These are phyloP conservation scores for Isochrysis galbana DNA, from an alignment of 78 protist species.

Conservation along the genomic window DNA sequence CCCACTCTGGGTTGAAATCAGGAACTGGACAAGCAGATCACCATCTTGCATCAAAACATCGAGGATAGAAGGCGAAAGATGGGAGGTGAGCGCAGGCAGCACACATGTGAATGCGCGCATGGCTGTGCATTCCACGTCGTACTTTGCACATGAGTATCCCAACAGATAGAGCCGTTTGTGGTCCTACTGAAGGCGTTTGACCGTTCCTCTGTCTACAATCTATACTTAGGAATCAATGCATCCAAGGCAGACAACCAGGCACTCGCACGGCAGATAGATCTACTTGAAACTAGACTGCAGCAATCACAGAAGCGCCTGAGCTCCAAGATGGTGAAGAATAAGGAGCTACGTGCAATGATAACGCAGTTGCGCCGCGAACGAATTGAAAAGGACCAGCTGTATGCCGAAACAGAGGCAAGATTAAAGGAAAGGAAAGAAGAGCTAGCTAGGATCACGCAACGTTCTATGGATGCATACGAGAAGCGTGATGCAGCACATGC, in stretches of 20 bases:
- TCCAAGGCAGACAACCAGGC: not conserved
- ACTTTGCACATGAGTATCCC: not conserved
- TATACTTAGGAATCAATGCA: too few relatives aligned
- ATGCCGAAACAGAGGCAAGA: constrained; percentile 66
- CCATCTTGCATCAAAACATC: not conserved
- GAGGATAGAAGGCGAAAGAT: constrained; percentile 38
- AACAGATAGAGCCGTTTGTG: not conserved
- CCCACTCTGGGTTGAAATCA: not conserved
- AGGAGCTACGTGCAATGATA: constrained; percentile 66
- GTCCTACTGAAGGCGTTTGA: not conserved
- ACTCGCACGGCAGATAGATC: too few relatives aligned
- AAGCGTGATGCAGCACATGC: constrained; percentile 49
- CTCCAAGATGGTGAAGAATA: too few relatives aligned
- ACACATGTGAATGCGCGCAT: not conserved
- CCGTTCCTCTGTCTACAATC: too few relatives aligned
- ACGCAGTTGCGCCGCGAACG: constrained; percentile 80
- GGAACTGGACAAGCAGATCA: constrained; percentile 36
- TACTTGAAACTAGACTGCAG: too few relatives aligned
- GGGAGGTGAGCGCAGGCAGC: constrained; percentile 51
- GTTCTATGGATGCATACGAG: constrained; percentile 69
- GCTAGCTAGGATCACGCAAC: constrained; percentile 65
- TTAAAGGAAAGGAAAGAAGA: constrained; percentile 51
- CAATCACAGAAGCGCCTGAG: too few relatives aligned
- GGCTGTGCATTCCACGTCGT: not conserved
- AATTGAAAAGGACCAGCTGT: constrained; percentile 63